A percentile compares a stretch with the other conserved stretches of the same genome.
Evolutionary conservation across 805 yeast genomes (phyloP).

Genomic region (Wickerhamiella azyma): DNA sequence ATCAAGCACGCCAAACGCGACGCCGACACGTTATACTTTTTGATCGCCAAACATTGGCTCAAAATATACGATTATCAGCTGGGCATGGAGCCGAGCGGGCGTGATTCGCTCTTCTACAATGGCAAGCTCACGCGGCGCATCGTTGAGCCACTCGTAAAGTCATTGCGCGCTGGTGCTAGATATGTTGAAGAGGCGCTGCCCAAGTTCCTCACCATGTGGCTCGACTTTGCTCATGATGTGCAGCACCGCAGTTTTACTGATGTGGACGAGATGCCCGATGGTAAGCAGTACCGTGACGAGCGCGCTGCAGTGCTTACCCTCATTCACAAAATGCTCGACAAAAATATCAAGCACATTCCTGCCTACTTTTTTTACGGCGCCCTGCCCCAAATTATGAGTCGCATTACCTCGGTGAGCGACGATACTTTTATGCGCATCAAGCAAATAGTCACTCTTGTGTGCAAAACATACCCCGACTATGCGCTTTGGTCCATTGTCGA

Average conservation of each 20-base stretch:
- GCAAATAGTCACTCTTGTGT: constrained; percentile 43
- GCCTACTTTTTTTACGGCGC: constrained; percentile 65
- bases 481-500: constrained; percentile 77
- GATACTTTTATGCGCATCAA: constrained; percentile 43
- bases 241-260: not conserved
- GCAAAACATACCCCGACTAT: constrained; percentile 60
- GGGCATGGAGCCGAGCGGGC: constrained; percentile 24
- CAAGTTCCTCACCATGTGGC: constrained; percentile 33
- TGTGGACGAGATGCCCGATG: not conserved
- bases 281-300: not conserved
- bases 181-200: constrained; percentile 77
- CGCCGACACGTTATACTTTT: constrained; percentile 73
- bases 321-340: not conserved
- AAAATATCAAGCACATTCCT: constrained; percentile 31
- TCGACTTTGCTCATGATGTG: constrained; percentile 1
- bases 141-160: constrained; percentile 41
- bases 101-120: constrained; percentile 16
- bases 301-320: not conserved
- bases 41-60: constrained; percentile 65
- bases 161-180: constrained; percentile 47
- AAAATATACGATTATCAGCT: constrained; percentile 59
- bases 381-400: constrained; percentile 70
- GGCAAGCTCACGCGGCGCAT: constrained; percentile 42
- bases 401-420: constrained; percentile 51
- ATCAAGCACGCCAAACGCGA: constrained; percentile 34